Base-by-base conservation (phyloP, 2,329 filamentous ascomycete species). In the Venturiaceae sp. region DNA sequence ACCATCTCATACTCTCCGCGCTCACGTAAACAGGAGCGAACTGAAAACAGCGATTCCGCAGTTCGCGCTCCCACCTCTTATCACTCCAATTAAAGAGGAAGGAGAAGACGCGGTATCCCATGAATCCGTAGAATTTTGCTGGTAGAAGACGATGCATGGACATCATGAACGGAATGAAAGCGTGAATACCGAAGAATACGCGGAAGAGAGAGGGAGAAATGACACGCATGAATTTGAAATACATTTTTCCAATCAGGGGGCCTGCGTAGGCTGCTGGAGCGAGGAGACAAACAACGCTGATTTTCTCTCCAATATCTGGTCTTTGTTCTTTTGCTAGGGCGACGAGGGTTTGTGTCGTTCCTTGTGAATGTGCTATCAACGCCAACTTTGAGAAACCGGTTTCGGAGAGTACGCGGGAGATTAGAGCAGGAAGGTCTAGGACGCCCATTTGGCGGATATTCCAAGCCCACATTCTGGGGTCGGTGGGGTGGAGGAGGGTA, bases 391-490 rank as follows among this genome's bases (percentile, higher is more conserved):
- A 77, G 66, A 95, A 96, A 0, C 87, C 86, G 0, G 92, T 96
- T 72, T 95, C 87, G 39, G 79, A 80, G 1, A 96, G 78, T 1
- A 96, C 89, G 5, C 89, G 84, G 0, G 87, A 89, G 1, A 88
- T 81, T 34, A 96, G 79, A 0, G 92, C 91, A 0, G 92, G 81
- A 2, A 97, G 79, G 68, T 97, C 92, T 68, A 95, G 83, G 1
- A 92, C 86, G 3, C 91, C 92, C 88, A 96, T 95, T 67, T 96
- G 90, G 0, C 89, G 83, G 58, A 96, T 95, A 64, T 95, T 95
- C 92, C 92, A 97, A 41, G 86, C 84, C 92, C 92, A 96, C 89
- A 96, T 95, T 32, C 91, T 83, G 1, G 92, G 92, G 67, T 97
- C 92, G 3, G 76, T 75, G 63, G 87, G 84, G 2, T 82, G 73